These are phyloP conservation scores for Cladorrhinum samala DNA, from an alignment of 495 filamentous ascomycete species.

Conservation along the genomic window DNA sequence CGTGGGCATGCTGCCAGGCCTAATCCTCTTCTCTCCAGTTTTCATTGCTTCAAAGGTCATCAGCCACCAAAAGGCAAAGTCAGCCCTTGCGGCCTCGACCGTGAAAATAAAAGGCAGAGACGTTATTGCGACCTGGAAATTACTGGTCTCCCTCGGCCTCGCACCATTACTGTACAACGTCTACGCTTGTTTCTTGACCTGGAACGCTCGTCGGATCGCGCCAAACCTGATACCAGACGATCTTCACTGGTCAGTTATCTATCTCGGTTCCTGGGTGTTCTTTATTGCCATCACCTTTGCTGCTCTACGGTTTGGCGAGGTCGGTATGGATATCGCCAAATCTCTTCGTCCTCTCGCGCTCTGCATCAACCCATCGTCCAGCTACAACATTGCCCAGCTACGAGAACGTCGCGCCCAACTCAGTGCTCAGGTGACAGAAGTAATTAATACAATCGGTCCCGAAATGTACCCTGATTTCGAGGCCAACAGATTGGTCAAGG, in stretches of 20 bases:
- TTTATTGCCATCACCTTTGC: conserved; percentile 90
- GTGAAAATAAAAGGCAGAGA: conserved; percentile 93
- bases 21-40: conserved; percentile 82
- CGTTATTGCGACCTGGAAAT: conserved; percentile 98
- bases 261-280: conserved; percentile 63
- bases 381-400: conserved; percentile 77
- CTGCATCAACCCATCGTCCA: conserved; percentile 76
- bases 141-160: conserved; percentile 84
- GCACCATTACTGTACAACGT: conserved; percentile 76
- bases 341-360: conserved; percentile 86
- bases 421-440: conserved; percentile 73
- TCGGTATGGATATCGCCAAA: conserved; percentile 97
- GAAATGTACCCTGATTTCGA: conserved; percentile 98
- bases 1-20: conserved; percentile 77
- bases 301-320: conserved; percentile 89
- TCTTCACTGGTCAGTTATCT: conserved; percentile 73
- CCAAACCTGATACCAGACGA: conserved; percentile 69
- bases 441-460: conserved; percentile 92
- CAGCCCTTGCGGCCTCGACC: conserved; percentile 83
- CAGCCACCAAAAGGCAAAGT: conserved; percentile 81
- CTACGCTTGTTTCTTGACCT: background rate
- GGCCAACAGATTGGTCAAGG: conserved; percentile 65
- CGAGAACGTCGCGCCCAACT: conserved; percentile 66
- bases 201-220: conserved; percentile 57
- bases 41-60: conserved; percentile 86